phyloP scores from a whole-genome alignment of 768 basidiomycete genomes.

The Rubroboletus satanas region DNA sequence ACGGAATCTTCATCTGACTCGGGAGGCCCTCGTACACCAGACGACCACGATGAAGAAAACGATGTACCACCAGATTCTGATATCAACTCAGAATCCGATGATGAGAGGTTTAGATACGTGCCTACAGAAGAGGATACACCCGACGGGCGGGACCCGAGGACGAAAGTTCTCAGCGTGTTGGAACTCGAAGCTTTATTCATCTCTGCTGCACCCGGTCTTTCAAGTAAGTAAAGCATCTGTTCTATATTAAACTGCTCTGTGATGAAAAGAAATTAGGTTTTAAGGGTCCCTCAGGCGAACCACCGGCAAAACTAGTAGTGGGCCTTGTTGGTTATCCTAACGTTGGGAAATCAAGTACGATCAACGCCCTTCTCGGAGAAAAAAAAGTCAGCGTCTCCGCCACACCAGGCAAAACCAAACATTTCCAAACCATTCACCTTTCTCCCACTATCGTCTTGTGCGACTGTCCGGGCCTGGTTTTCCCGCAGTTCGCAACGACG shows the following conservation, averaged over 20 bases:
- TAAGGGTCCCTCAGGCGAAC: constrained; percentile 49
- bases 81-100: constrained; percentile 29
- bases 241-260: not conserved
- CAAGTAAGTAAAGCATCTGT: constrained; percentile 43
- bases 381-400: constrained; percentile 98
- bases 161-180: constrained; percentile 75
- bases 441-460: constrained; percentile 83
- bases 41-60: constrained; percentile 30
- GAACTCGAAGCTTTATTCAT: constrained; percentile 86
- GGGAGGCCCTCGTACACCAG: constrained; percentile 25
- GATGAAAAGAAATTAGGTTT: constrained; percentile 49
- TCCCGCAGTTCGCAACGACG: constrained; percentile 96
- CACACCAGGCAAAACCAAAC: constrained; percentile 98
- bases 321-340: constrained; percentile 98
- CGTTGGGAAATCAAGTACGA: constrained; percentile 97
- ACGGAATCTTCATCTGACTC: constrained; percentile 33
- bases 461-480: constrained; percentile 97
- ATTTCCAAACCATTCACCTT: constrained; percentile 97
- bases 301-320: constrained; percentile 65
- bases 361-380: constrained; percentile 92
- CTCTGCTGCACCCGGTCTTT: constrained; percentile 64
- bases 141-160: constrained; percentile 58
- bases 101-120: constrained; percentile 45
- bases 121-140: constrained; percentile 51
- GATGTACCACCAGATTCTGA: constrained; percentile 26